Evolutionary conservation across 768 basidiomycete genomes (phyloP).

Genomic region (Rhizopogon roseolus): DNA sequence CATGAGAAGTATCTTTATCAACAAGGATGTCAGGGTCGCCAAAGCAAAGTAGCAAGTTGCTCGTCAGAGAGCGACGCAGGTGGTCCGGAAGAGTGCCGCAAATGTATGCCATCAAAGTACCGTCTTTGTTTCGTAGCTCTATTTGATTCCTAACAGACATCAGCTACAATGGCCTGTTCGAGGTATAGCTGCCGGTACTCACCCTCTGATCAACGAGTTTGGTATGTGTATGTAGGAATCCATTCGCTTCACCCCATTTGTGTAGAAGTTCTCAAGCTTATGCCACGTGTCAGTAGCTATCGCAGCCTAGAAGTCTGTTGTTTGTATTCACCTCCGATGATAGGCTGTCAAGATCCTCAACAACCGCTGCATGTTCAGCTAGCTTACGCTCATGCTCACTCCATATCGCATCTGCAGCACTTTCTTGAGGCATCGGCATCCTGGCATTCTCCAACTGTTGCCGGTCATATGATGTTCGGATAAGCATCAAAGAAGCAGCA

Average conservation of each 20-base stretch:
- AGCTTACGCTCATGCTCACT: neutral
- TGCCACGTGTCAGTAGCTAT: neutral
- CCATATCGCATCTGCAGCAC: neutral
- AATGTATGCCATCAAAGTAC: too few species aligned
- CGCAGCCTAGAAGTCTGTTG: neutral
- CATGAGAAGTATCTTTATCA: too few species aligned
- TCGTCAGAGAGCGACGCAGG: too few species aligned
- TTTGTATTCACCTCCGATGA: neutral
- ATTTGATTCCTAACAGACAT: neutral
- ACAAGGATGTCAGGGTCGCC: too few species aligned
- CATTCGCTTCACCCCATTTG: neutral
- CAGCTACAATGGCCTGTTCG: neutral
- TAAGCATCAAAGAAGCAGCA: neutral
- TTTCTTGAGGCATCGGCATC: neutral
- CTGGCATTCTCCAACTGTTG: neutral
- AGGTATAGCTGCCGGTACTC: neutral
- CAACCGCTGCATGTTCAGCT: neutral
- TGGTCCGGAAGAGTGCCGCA: too few species aligned
- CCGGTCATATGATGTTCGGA: neutral
- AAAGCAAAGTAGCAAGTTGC: too few species aligned
- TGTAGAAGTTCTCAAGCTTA: neutral
- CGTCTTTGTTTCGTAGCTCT: neutral
- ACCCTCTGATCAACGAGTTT: neutral
- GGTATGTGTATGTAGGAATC: neutral
- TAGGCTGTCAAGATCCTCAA: neutral